Conservation (phyloP, 805 yeast species). For the Saccharomyces mikatae region DNA sequence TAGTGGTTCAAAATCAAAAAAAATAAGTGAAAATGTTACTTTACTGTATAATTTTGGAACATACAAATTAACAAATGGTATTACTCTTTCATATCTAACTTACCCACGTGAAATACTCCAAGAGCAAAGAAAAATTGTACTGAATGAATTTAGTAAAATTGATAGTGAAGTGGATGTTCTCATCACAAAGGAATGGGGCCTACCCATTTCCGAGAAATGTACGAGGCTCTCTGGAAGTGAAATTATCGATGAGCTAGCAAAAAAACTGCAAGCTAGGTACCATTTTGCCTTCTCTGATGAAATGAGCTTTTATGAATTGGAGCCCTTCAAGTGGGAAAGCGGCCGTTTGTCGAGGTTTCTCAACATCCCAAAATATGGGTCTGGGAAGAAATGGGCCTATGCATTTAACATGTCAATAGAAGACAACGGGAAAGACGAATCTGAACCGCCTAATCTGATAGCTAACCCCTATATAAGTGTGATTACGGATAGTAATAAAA, state of each 20-base stretch:
- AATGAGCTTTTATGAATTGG: slow-evolving; percentile 45
- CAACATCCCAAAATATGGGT: slow-evolving; percentile 53
- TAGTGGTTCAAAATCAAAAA: slow-evolving; percentile 3
- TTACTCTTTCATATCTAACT: slow-evolving; percentile 41
- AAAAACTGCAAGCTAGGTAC: slow-evolving; percentile 49
- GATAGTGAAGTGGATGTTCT: slow-evolving; percentile 43
- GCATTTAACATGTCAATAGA: slow-evolving; percentile 47
- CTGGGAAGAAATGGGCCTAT: slow-evolving; percentile 60
- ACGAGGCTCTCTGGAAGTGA: slow-evolving; percentile 39
- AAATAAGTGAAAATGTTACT: slow-evolving; percentile 21
- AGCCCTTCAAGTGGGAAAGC: slow-evolving; percentile 50
- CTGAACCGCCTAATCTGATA: slow-evolving; percentile 20
- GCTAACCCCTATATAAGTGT: slow-evolving; percentile 27
- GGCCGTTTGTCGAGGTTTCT: slow-evolving; percentile 51
- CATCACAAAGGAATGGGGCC: slow-evolving; percentile 56
- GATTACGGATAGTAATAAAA: slow-evolving; percentile 2
- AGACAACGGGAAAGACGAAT: slow-evolving; percentile 15
- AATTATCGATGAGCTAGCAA: slow-evolving; percentile 40
- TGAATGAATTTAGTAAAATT: slow-evolving; percentile 7
- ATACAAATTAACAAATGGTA: slow-evolving; percentile 36
- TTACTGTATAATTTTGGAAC: slow-evolving; percentile 32
- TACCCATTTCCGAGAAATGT: slow-evolving; percentile 38
- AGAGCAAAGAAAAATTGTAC: slow-evolving; percentile 22
- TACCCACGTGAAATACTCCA: slow-evolving; percentile 21
- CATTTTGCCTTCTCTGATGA: slow-evolving; percentile 43